Conservation (phyloP, 2,329 filamentous ascomycete species). For the Pseudocercospora musae region DNA sequence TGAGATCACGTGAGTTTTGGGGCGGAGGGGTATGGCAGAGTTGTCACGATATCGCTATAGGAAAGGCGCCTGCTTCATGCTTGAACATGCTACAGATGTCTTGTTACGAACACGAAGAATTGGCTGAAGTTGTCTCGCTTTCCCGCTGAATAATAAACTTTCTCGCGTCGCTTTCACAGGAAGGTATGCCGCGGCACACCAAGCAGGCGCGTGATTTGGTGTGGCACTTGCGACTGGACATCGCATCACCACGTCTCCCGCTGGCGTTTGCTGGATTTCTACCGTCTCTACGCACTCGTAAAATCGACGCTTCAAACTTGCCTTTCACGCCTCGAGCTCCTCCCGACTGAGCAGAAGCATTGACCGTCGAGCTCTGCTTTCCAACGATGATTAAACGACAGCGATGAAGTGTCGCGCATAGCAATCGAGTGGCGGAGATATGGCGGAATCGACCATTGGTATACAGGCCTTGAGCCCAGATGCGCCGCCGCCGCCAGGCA, state of each 20-base stretch:
- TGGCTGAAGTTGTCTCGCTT: not conserved
- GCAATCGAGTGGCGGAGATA: not conserved
- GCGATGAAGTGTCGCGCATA: not conserved
- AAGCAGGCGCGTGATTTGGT: not conserved
- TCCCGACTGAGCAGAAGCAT: not conserved
- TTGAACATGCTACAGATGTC: not conserved
- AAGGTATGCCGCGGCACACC: not conserved
- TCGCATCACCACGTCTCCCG: not conserved
- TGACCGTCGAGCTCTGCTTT: not conserved
- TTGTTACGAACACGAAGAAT: not conserved
- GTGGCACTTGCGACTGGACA: not conserved
- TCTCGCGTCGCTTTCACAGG: not conserved
- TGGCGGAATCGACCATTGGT: not conserved
- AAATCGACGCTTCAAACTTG: not conserved
- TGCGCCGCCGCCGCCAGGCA: constrained; percentile 21
- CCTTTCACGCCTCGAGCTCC: not conserved
- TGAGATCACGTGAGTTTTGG: not conserved
- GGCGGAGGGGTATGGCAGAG: not conserved
- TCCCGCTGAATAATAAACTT: not conserved
- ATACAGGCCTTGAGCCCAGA: not conserved
- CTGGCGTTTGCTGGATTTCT: not conserved
- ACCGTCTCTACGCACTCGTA: not conserved
- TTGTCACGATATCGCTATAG: not conserved
- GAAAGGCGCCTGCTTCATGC: not conserved
- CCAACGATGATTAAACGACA: not conserved